A percentile compares a stretch with the other conserved stretches of the same genome.
These are phyloP conservation scores for Ophiostoma australiae DNA, from an alignment of 2,329 filamentous ascomycete genomes.

Conservation along the genomic window DNA sequence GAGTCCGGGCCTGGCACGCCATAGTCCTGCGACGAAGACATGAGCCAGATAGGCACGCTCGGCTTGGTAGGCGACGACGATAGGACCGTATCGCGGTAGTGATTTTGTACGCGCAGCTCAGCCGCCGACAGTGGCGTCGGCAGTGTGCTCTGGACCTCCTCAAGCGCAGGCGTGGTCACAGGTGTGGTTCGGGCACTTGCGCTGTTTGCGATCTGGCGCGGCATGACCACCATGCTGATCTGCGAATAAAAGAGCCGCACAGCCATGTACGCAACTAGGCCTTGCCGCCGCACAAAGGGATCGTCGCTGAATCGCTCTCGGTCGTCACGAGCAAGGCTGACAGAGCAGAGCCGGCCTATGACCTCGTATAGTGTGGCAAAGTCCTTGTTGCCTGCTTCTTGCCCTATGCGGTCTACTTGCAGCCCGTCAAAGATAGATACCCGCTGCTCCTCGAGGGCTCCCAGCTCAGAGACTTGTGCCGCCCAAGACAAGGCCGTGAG, in stretches of 20 bases:
- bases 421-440: constrained; percentile 21
- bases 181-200: neutral
- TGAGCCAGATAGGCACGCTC: constrained; percentile 12
- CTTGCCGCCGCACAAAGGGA: constrained; percentile 13
- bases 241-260: constrained; percentile 27
- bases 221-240: constrained; percentile 26
- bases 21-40: constrained; percentile 23
- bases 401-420: neutral
- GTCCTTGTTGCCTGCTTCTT: neutral
- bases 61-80: constrained; percentile 22
- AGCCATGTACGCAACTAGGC: constrained; percentile 24
- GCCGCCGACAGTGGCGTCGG: constrained; percentile 2
- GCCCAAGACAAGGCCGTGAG: constrained; percentile 23
- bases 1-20: neutral
- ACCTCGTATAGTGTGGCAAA: constrained; percentile 21
- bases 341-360: constrained; percentile 22
- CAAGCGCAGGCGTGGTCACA: neutral
- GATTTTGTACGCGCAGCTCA: neutral
- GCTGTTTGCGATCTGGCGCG: constrained; percentile 9
- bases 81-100: constrained; percentile 7
- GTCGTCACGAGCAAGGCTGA: neutral
- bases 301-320: neutral
- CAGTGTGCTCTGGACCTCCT: constrained; percentile 15
- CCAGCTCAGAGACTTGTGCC: constrained; percentile 16
- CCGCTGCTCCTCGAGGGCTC: neutral